Evolutionary conservation across 768 basidiomycete genomes (phyloP), one percentile per base, ranked within the genome.

Genomic region (Kockovaella imperatae): DNA sequence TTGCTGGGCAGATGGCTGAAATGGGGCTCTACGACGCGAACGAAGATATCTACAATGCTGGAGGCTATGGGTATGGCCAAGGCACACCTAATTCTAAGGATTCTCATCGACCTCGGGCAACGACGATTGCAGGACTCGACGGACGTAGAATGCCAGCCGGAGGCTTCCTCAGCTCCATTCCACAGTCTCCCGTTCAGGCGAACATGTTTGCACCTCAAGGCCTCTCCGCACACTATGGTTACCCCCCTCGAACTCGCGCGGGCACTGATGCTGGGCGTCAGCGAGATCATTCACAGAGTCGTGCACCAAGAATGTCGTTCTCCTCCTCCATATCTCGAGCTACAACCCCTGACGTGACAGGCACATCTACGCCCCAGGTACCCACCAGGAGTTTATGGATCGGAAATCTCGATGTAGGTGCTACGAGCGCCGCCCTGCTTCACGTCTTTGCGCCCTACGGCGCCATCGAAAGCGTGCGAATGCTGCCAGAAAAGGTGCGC

Each of bases 341-440:
- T 8, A 60, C 56, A 4, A 69, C 65, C 6, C 68, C 69, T 3
- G 67, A 69, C 43, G 38, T 51, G 30, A 56, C 54, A 23, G 60
- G 57, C 11, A 52, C 34, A 0, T 57, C 57, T n/a, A 66, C 59
- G 8, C 57, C 62, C 3, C 91, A 96, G 73, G 84, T 87, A 32
- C 93, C 95, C 29, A 93, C 93, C 10, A 83, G 95, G 42, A 91
- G 88, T 28, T 76, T 99, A 24, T 99, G 95, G 93, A 95, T 99
- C 66, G 95, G 95, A 41, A 97, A 97, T 72, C 76, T 99, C 42
- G 95, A 96, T 71, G 87, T 86, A 57, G 85, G 84, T 45, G 87
- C 93, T 47, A 89, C 89, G 2, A 87, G 87, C 61, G 87, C 91
- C 67, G 87, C 95, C 66, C 81, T 99, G 46, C 87, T 95, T 47